Evolutionary conservation across 257 asterid genomes (phyloP), one percentile per base, ranked within the genome.

Genomic region (Cinchona pubescens): DNA sequence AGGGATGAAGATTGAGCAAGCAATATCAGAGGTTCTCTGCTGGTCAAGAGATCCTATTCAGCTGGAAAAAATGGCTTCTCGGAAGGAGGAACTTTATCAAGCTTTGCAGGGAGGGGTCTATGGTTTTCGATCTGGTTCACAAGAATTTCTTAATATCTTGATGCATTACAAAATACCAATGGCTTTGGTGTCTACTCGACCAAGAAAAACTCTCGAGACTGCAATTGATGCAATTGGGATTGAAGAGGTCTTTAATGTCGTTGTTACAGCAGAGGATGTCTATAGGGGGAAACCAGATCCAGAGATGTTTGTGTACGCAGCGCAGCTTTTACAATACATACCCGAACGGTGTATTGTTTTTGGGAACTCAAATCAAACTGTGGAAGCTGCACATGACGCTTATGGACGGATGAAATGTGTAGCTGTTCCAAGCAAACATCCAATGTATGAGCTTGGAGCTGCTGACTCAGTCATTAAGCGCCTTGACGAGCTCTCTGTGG

Each of bases 341-440:
- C 99, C 99, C 0, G 98, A 94, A 78, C 78, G 99, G 62, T 91
- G 95, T 61, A 87, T 94, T 56, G 99, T 94, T 48, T 92, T 94
- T 63, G 99, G 99, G 3, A 94, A 92, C 82, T 94, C 99, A 5
- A 92, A 94, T 76, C 92, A 43, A 19, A 94, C 99, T 0, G 91
- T 94, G 34, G 99, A 94, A 87, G 99, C 98, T 45, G 98, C 99
- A 11, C 97, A 90, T 32, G 99, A 94, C 86, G 98, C 98, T n/a
- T n/a, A n/a, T n/a, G n/a, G n/a, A 4, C 81, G 84, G 67, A 94
- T 94, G 99, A 94, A 92, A 77, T 94, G 98, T 43, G 97, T 90
- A 19, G 98, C 97, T 2, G 94, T 90, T 81, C 97, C 99, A 21
- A 92, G 99, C 75, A 90, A 92, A 56, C 98, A 92, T 78, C 96